Base-by-base conservation (phyloP, 2,329 filamentous ascomycete species). In the Pseudogymnoascus sp. region DNA sequence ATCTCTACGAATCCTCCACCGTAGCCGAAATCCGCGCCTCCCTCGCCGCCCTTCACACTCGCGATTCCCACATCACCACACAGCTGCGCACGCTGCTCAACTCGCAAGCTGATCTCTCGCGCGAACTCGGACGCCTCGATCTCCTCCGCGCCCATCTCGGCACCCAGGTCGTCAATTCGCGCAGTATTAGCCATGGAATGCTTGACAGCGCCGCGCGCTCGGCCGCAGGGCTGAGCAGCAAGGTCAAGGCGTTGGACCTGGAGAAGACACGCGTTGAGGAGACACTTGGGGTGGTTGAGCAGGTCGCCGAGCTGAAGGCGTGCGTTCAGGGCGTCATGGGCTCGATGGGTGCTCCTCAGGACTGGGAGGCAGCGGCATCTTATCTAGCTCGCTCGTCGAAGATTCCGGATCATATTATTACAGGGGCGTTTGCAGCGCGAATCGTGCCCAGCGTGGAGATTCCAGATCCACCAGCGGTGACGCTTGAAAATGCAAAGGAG, bases 391-490 rank as follows among this genome's bases (percentile, higher is more conserved):
- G 93, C 47, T 92, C 94, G 6, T 86, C 86, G 63, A 86, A 88
- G 66, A 86, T 99, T 11, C 92, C 93, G 0, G 81, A 86, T 58
- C 80, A 88, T 1, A 93, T 99, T 58, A 81, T 92, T 58, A 82
- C 88, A 66, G 91, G 94, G 25, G 83, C 85, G 14, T 99, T 99
- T 71, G 93, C 94, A 0, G 88, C 92, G 35, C 85, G 91, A 65
- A 93, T 96, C 71, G 94, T 99, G 7, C 94, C 94, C 0, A 97
- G 90, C 1, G 90, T 95, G 5, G 94, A 99, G 76, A 91, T 97
- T 12, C 94, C 94, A 0, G 94, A 99, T 73, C 82, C 91, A 37
- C 94, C 94, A 2, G 88, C 87, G 68, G 83, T 92, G 32, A 99
- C 94, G 5, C 79, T 99, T 61, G 86, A 96, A 70, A 85, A 85